Conservation (phyloP, 371 early-diverging fungal genomes). For the Saksenaea vasiformis region DNA sequence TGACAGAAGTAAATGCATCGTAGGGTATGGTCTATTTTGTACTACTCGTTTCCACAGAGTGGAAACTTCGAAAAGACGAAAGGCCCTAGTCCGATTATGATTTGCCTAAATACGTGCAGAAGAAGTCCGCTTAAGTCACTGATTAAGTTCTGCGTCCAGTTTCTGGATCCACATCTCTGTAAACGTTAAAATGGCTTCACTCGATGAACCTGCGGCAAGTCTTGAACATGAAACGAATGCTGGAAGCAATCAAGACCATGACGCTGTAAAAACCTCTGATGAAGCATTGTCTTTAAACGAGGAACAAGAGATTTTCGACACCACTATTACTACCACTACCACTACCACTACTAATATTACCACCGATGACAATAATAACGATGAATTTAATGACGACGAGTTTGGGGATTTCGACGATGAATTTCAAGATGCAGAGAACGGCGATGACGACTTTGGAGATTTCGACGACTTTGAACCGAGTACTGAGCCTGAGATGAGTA, state of each 20-base stretch:
- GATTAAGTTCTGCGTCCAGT: too few relatives aligned
- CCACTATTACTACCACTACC: background rate
- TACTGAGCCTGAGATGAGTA: background rate
- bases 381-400: conserved; percentile 16
- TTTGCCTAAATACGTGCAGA: too few relatives aligned
- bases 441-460: conserved; percentile 33
- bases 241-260: background rate
- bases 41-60: too few relatives aligned
- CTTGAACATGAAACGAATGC: too few relatives aligned
- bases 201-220: too few relatives aligned
- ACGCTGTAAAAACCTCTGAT: background rate
- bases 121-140: too few relatives aligned
- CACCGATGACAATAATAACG: background rate
- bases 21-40: too few relatives aligned
- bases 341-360: background rate
- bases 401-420: conserved; percentile 1
- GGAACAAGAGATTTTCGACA: background rate
- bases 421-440: conserved; percentile 9
- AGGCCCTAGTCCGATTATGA: too few relatives aligned
- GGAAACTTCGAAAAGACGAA: too few relatives aligned
- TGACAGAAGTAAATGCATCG: too few relatives aligned
- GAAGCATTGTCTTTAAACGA: background rate
- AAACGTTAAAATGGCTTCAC: too few relatives aligned
- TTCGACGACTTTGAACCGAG: conserved; percentile 33
- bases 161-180: too few relatives aligned